Evolutionary conservation across 768 basidiomycete genomes (phyloP).

Genomic region (Suillus americanus): DNA sequence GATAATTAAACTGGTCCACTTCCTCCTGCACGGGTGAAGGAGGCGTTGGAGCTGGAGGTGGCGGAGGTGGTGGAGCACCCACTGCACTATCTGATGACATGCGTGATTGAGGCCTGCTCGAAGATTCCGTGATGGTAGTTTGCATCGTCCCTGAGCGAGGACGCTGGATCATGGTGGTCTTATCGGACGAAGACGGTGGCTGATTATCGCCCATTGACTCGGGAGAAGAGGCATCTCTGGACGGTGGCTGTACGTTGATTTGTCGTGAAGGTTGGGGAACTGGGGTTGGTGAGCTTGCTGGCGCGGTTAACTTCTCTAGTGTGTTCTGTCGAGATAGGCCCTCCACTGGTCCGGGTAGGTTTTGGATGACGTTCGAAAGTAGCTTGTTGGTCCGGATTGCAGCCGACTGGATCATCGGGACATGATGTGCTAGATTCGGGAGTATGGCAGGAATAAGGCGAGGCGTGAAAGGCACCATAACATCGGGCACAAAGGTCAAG

Average conservation of each 20-base stretch:
- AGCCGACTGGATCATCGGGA: slow-evolving; percentile 81
- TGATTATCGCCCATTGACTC: slow-evolving; percentile 41
- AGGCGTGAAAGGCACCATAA: slow-evolving; percentile 93
- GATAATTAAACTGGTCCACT: slow-evolving; percentile 84
- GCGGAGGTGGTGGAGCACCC: slow-evolving; percentile 33
- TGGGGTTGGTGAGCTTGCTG: slow-evolving; percentile 58
- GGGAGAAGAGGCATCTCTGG: slow-evolving; percentile 49
- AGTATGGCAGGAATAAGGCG: slow-evolving; percentile 90
- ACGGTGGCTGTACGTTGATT: slow-evolving; percentile 43
- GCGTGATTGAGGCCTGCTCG: slow-evolving; percentile 66
- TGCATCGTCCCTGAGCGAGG: slow-evolving; percentile 26
- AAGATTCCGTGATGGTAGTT: slow-evolving; percentile 29
- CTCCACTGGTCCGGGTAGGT: slow-evolving; percentile 73
- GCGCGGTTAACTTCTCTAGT: slow-evolving; percentile 35
- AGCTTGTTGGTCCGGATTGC: slow-evolving; percentile 86
- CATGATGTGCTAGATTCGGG: slow-evolving; percentile 92
- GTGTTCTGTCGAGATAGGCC: slow-evolving; percentile 23
- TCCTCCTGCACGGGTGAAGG: slow-evolving; percentile 44
- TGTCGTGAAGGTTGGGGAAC: slow-evolving; percentile 48
- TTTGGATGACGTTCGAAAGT: slow-evolving; percentile 82
- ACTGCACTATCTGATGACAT: slow-evolving; percentile 45
- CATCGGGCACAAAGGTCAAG: slow-evolving; percentile 81
- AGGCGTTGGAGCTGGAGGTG: slow-evolving; percentile 27
- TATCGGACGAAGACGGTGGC: slow-evolving; percentile 33
- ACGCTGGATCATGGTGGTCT: slow-evolving; percentile 31